A percentile compares a stretch with the other conserved stretches of the same genome.
Conservation (phyloP, 176 grass and related monocot species). For the Zoysia japonica region DNA sequence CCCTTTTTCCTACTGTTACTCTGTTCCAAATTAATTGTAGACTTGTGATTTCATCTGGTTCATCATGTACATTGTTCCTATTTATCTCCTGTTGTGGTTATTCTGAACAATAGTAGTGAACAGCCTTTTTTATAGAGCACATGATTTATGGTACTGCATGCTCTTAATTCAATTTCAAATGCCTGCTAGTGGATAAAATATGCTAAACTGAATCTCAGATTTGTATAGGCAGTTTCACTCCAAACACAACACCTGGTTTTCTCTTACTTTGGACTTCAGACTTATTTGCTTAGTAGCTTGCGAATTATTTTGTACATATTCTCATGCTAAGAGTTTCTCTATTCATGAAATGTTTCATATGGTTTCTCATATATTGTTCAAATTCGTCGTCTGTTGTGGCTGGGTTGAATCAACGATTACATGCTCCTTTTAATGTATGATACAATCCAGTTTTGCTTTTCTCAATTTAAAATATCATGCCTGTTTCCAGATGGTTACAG, state of each 20-base stretch:
- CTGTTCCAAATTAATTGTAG: neutral
- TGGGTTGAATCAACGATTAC: neutral
- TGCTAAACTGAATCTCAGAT: neutral
- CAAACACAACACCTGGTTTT: neutral
- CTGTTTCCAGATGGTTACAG: too few species aligned
- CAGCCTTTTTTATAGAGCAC: neutral
- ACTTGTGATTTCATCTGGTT: neutral
- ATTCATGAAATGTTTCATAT: too few species aligned
- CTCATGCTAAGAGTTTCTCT: neutral
- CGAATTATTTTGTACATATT: neutral
- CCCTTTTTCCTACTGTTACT: neutral
- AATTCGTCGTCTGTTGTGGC: neutral
- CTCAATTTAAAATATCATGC: too few species aligned
- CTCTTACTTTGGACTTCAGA: neutral
- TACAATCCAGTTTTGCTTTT: too few species aligned
- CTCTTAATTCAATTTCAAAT: neutral
- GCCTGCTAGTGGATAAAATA: neutral
- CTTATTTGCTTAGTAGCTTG: neutral
- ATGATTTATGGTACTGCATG: slow-evolving; percentile 3
- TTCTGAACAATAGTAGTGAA: neutral
- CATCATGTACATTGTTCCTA: neutral
- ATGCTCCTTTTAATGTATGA: neutral
- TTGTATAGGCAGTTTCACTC: neutral
- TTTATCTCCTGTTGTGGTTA: neutral
- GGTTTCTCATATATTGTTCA: neutral